A percentile compares a stretch with the other conserved stretches of the same genome.
phyloP scores from a whole-genome alignment of 345 rosid genomes.

The Lagerstroemia speciosa region DNA sequence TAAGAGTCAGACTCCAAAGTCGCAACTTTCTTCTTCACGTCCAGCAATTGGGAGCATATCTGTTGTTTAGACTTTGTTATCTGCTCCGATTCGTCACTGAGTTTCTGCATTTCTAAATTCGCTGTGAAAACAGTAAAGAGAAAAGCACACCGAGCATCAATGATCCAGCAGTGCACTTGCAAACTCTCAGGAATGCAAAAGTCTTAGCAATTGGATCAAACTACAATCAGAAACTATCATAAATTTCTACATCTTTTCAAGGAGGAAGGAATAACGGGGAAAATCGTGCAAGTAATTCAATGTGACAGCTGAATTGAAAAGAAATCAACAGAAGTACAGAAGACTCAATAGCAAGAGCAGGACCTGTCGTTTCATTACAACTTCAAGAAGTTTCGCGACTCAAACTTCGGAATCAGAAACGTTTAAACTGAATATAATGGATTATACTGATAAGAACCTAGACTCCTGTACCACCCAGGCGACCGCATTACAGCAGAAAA shows the following conservation, averaged over 20 bases:
- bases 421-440: background rate
- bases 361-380: background rate
- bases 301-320: background rate
- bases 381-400: background rate
- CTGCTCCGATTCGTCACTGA: slow-evolving; percentile 43
- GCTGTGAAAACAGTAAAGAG: slow-evolving; percentile 20
- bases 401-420: background rate
- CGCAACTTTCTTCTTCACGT: slow-evolving; percentile 41
- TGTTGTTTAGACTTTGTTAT: slow-evolving; percentile 43
- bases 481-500: background rate
- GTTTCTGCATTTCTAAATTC: slow-evolving; percentile 31
- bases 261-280: background rate
- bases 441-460: background rate
- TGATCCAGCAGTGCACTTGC: background rate
- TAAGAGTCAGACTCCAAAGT: slow-evolving; percentile 48
- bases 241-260: background rate
- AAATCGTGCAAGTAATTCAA: background rate
- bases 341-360: background rate
- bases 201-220: background rate
- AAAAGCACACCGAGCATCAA: background rate
- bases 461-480: background rate
- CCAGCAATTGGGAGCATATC: slow-evolving; percentile 49
- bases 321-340: background rate
- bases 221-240: background rate
- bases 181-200: background rate